Conservation (phyloP, 169 alveolate genomes). For the Eimeria acervulina region DNA sequence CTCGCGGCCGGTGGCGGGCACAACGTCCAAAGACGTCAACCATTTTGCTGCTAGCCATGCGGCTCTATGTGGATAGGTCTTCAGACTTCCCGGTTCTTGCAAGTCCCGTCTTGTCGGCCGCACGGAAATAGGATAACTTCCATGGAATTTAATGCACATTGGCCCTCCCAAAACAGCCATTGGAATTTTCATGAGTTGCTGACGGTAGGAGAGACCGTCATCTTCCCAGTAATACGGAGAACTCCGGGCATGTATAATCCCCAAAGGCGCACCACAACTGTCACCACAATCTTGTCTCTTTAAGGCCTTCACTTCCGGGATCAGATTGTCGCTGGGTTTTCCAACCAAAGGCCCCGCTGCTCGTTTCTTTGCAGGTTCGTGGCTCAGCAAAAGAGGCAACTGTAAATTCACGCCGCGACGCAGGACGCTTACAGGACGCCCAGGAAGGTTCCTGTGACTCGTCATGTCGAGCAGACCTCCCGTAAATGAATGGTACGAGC, state of each 20-base stretch:
- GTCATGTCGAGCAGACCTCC: background rate
- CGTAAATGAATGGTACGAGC: background rate
- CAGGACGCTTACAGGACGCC: background rate
- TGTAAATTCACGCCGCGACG: background rate
- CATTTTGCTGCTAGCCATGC: conserved; percentile 32
- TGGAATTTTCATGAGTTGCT: background rate
- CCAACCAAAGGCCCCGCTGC: background rate
- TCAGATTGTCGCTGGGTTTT: background rate
- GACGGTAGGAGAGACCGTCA: background rate
- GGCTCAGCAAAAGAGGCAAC: background rate
- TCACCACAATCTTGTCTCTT: background rate
- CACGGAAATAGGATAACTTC: background rate
- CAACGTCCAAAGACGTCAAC: background rate
- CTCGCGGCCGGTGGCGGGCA: background rate
- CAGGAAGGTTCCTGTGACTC: background rate
- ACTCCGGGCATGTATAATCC: background rate
- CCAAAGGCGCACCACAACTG: background rate
- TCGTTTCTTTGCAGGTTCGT: conserved; percentile 2
- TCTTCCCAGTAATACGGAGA: background rate
- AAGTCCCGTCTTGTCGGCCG: conserved; percentile 13
- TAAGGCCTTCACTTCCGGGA: background rate
- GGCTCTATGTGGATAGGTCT: conserved; percentile 31
- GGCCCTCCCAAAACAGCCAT: background rate
- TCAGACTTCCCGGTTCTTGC: conserved; percentile 13
- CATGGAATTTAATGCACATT: conserved; percentile 7